A percentile compares a stretch with the other conserved stretches of the same genome.
These are phyloP conservation scores for Venturia asperata DNA, from an alignment of 2,329 filamentous ascomycete genomes.

Conservation along the genomic window DNA sequence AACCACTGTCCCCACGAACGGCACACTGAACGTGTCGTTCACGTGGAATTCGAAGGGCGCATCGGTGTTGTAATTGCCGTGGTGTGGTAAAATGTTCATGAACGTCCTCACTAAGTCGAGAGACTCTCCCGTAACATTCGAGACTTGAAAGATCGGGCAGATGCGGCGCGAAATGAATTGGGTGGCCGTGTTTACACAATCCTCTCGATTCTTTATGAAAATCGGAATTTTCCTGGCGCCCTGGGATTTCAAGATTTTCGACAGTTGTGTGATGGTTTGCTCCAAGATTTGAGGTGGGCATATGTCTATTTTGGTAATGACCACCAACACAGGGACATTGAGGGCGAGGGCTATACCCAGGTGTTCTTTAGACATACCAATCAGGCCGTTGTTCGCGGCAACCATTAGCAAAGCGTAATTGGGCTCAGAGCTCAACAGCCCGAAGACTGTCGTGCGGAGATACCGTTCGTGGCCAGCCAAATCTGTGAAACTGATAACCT, in stretches of 20 bases:
- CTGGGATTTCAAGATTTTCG: conserved; percentile 86
- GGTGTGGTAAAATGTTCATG: conserved; percentile 88
- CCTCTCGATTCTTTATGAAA: conserved; percentile 84
- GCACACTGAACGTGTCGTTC: conserved; percentile 97
- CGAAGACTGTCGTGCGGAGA: conserved; percentile 91
- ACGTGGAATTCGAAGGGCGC: conserved; percentile 91
- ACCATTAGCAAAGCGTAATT: conserved; percentile 99
- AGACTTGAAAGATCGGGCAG: conserved; percentile 95
- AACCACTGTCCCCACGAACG: conserved; percentile 93
- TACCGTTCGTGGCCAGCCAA: conserved; percentile 94
- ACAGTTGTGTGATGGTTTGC: conserved; percentile 86
- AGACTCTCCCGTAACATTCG: conserved; percentile 90
- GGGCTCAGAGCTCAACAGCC: conserved; percentile 84
- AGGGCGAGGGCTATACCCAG: conserved; percentile 87
- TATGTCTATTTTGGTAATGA: conserved; percentile 97
- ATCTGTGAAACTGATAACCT: conserved; percentile 95
- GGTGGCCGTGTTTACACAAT: conserved; percentile 89
- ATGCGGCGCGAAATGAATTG: conserved; percentile 95
- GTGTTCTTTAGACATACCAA: conserved; percentile 61
- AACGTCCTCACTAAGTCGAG: conserved; percentile 88
- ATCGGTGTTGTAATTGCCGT: conserved; percentile 82
- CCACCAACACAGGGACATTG: conserved; percentile 96
- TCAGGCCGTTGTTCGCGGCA: conserved; percentile 91
- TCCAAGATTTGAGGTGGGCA: conserved; percentile 92
- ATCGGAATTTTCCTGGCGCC: conserved; percentile 93